Base-by-base conservation (phyloP, 352 stramenopile genomes). In the Globisporangium splendens region DNA sequence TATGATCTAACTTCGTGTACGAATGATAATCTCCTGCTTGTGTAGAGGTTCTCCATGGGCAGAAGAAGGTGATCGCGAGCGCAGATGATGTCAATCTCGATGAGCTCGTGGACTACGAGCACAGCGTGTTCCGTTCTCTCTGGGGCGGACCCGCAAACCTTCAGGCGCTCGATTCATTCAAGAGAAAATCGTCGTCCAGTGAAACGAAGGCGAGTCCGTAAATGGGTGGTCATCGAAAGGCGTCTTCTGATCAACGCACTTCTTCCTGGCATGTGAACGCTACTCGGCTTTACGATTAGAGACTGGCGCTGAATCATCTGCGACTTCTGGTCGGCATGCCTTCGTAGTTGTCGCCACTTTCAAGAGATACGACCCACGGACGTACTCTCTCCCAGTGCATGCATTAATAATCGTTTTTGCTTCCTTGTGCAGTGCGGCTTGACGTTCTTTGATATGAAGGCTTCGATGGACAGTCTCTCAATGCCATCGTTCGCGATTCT, bases 121-220 rank as follows among this genome's bases (percentile, higher is more conserved):
- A 86, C 24, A 62, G 70, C 14, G 68, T 91, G 5, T 93, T 93
- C 59, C 77, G 70, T 38, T 73, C 70, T 12, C 65, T 93, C 15
- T 93, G 83, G 83, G 83, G 81, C 17, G 83, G 83, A 8, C 79
- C 81, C n/a, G 72, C 77, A 15, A 93, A 93, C 56, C 61, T 90
- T 11, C 64, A 77, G n/a, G 83, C 83, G 0, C 65, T 93, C 4
- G 71, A 87, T 48, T 62, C 73, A 47, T 47, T 88, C 4, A 73
- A 68, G 54, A 88, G 83, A 65, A 76, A 74, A 28, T 56, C 56
- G 17, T 39, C 49, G 14, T 52, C 56, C 0, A 50, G 41, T 15
- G 52, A 39, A 33, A 18, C 43, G 4, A 21, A 60, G 18, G 12
- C 24, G 28, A 35, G 28, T 35, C 28, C 28, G 7, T 35, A 18